phyloP scores from a whole-genome alignment of 495 filamentous ascomycete genomes.

The Aspergillus affinis region DNA sequence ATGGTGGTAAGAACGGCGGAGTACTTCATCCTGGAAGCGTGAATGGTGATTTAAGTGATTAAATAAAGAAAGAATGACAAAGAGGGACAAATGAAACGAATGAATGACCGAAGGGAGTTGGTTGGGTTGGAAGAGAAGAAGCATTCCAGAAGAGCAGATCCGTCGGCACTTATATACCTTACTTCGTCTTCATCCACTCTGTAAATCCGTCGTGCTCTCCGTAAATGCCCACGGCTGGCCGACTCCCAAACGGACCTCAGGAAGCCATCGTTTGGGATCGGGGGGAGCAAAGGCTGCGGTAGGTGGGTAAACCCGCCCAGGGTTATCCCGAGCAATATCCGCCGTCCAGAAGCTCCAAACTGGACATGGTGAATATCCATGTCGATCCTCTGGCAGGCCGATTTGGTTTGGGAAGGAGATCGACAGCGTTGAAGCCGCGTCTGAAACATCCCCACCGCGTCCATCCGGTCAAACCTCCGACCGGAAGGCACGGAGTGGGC shows the following conservation, averaged over 20 bases:
- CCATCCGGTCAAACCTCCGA: not conserved
- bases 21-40: constrained; percentile 18
- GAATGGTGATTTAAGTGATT: not conserved
- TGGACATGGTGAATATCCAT: not conserved
- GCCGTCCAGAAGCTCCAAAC: not conserved
- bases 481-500: too few species aligned
- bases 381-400: not conserved
- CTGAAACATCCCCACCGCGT: not conserved
- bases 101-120: constrained; percentile 3
- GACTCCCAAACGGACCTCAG: not conserved
- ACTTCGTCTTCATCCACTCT: too few species aligned
- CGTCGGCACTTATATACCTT: not conserved
- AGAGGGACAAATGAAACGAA: constrained; percentile 13
- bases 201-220: too few species aligned
- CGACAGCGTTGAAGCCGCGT: not conserved
- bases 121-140: not conserved
- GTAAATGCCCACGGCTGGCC: not conserved
- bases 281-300: not conserved
- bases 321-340: not conserved
- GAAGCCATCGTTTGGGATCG: not conserved
- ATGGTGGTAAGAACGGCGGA: constrained; percentile 14
- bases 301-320: not conserved
- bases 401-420: not conserved
- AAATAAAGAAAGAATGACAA: constrained; percentile 10
- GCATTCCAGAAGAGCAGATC: not conserved